Conservation (phyloP, 495 filamentous ascomycete species). For the Tetracladium setigerum region DNA sequence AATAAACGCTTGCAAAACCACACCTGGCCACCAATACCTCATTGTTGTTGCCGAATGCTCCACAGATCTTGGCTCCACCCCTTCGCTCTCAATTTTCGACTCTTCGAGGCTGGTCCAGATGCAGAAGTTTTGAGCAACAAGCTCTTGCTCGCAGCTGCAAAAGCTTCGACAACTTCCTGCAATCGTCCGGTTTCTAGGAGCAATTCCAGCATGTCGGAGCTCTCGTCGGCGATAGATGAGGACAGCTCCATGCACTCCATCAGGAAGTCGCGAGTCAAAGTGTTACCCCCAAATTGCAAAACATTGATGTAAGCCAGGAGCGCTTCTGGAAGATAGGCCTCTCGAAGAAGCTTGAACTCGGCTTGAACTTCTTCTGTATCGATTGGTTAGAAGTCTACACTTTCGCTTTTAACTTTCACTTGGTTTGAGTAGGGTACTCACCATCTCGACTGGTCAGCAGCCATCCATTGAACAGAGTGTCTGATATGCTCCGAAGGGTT, state of each 20-base stretch:
- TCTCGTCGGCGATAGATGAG: constrained; percentile 55
- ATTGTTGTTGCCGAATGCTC: constrained; percentile 15
- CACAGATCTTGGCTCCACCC: constrained; percentile 46
- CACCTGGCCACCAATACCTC: too few relatives aligned
- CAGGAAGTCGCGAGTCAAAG: constrained; percentile 54
- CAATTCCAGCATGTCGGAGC: constrained; percentile 52
- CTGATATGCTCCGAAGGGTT: constrained; percentile 1
- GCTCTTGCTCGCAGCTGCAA: constrained; percentile 66
- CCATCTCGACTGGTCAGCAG: constrained; percentile 18
- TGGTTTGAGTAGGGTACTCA: neutral
- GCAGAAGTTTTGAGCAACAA: constrained; percentile 53
- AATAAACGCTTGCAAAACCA: too few relatives aligned
- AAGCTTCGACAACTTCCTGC: constrained; percentile 67
- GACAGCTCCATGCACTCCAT: constrained; percentile 75
- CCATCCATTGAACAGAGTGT: constrained; percentile 16
- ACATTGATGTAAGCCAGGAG: constrained; percentile 72
- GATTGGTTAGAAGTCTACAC: neutral
- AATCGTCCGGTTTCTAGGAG: constrained; percentile 61
- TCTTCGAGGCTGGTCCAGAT: constrained; percentile 34
- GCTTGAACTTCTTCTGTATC: constrained; percentile 25
- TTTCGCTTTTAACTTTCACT: neutral
- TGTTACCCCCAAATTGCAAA: constrained; percentile 59
- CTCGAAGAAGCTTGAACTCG: constrained; percentile 49
- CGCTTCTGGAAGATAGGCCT: constrained; percentile 71
- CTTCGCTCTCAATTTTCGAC: constrained; percentile 45